These are phyloP conservation scores for Funneliformis mosseae DNA, from an alignment of 192 early-diverging fungal genomes.

Conservation along the genomic window DNA sequence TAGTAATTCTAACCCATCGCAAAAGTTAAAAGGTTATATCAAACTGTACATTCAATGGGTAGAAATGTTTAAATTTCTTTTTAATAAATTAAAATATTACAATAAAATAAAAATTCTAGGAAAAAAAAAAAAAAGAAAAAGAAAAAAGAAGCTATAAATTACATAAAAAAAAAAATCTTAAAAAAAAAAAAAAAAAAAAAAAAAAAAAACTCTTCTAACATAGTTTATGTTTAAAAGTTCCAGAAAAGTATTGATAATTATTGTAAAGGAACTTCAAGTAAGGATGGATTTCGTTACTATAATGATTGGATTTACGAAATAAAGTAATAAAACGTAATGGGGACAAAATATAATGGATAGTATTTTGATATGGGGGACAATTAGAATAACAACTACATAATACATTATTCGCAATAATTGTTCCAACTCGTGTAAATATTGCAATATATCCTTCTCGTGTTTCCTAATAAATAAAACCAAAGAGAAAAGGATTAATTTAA, in stretches of 20 bases:
- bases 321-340: background rate
- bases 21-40: too few relatives aligned
- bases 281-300: background rate
- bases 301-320: background rate
- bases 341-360: background rate
- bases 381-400: conserved; percentile 3
- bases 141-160: too few relatives aligned
- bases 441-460: conserved; percentile 2
- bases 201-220: background rate
- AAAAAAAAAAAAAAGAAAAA: too few relatives aligned
- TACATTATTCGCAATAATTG: conserved; percentile 12
- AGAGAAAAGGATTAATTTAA: background rate
- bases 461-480: background rate
- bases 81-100: too few relatives aligned
- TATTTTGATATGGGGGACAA: background rate
- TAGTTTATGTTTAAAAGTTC: too few relatives aligned
- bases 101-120: too few relatives aligned
- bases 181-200: background rate
- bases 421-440: conserved; percentile 11
- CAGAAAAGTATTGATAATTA: background rate
- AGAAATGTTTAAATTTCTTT: too few relatives aligned
- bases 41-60: too few relatives aligned
- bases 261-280: conserved; percentile 1
- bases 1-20: too few relatives aligned
- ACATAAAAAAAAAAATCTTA: too few relatives aligned